Conservation (phyloP, 2,329 filamentous ascomycete genomes). For the Calonectria leucothoes region DNA sequence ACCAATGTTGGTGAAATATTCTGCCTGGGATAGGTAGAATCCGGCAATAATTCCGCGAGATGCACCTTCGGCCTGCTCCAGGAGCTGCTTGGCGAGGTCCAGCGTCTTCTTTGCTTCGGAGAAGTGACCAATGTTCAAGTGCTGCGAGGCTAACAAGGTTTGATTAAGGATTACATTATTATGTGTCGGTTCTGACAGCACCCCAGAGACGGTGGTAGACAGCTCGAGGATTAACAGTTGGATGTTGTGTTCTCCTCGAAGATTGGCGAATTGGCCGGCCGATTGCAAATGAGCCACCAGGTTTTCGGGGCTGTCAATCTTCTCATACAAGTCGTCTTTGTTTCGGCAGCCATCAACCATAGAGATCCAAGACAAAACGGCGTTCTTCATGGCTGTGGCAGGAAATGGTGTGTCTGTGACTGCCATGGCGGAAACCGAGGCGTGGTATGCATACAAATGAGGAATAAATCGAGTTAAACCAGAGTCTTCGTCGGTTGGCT, state of each 20-base stretch:
- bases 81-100: constrained; percentile 64
- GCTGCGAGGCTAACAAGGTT: constrained; percentile 63
- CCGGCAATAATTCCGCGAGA: constrained; percentile 56
- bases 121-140: constrained; percentile 64
- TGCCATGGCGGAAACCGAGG: constrained; percentile 57
- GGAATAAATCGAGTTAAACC: constrained; percentile 57
- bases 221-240: constrained; percentile 61
- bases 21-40: constrained; percentile 78
- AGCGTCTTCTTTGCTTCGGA: constrained; percentile 65
- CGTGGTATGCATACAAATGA: constrained; percentile 60
- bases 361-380: constrained; percentile 57
- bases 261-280: constrained; percentile 61
- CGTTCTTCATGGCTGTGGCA: constrained; percentile 47
- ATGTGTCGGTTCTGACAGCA: constrained; percentile 44
- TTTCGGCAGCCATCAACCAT: constrained; percentile 54
- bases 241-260: constrained; percentile 61
- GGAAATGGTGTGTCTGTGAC: constrained; percentile 48
- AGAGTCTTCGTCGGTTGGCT: constrained; percentile 57
- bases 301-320: constrained; percentile 61
- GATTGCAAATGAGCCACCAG: constrained; percentile 64
- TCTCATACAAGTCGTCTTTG: constrained; percentile 54
- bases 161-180: constrained; percentile 59
- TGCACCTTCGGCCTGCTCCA: constrained; percentile 50
- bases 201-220: constrained; percentile 53
- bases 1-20: constrained; percentile 78